Evolutionary conservation across 345 rosid genomes (phyloP).

Genomic region (Kandelia obovata): DNA sequence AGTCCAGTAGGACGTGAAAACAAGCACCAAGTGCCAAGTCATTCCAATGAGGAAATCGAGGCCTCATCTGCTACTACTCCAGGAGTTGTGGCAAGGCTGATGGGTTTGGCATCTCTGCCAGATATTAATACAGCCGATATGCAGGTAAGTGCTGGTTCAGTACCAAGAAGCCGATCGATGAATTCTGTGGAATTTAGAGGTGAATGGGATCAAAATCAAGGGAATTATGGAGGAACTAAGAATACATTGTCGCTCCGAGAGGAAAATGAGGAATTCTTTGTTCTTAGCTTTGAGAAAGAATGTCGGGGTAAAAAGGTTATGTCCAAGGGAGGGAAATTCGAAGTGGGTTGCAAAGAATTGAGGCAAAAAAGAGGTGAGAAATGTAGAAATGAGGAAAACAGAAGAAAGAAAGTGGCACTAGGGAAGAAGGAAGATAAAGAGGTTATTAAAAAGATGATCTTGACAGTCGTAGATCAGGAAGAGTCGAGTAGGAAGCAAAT

Average conservation of each 20-base stretch:
- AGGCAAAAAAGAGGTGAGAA: conserved; percentile 31
- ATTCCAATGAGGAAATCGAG: conserved; percentile 12
- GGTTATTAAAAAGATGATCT: conserved; percentile 6
- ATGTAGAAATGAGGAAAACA: conserved; percentile 22
- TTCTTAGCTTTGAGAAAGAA: conserved; percentile 54
- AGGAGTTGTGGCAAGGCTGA: conserved; percentile 70
- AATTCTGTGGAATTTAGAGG: conserved; percentile 32
- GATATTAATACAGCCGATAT: background rate
- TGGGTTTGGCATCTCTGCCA: conserved; percentile 67
- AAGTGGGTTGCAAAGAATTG: conserved; percentile 27
- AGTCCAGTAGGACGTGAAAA: conserved; percentile 17
- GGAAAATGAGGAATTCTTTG: conserved; percentile 59
- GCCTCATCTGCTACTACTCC: conserved; percentile 19
- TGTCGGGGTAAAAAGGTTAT: background rate
- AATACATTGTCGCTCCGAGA: conserved; percentile 34
- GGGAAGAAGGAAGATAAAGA: conserved; percentile 18
- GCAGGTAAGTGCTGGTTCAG: conserved; percentile 16
- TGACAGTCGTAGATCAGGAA: conserved; percentile 8
- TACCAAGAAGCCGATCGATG: conserved; percentile 50
- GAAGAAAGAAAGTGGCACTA: conserved; percentile 4
- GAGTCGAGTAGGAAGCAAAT: background rate
- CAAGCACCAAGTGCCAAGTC: conserved; percentile 9
- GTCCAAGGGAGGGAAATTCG: conserved; percentile 1
- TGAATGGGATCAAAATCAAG: conserved; percentile 20
- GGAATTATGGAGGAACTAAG: conserved; percentile 34